Conservation (phyloP, 139 green algal genomes). For the Pleodorina starrii region DNA sequence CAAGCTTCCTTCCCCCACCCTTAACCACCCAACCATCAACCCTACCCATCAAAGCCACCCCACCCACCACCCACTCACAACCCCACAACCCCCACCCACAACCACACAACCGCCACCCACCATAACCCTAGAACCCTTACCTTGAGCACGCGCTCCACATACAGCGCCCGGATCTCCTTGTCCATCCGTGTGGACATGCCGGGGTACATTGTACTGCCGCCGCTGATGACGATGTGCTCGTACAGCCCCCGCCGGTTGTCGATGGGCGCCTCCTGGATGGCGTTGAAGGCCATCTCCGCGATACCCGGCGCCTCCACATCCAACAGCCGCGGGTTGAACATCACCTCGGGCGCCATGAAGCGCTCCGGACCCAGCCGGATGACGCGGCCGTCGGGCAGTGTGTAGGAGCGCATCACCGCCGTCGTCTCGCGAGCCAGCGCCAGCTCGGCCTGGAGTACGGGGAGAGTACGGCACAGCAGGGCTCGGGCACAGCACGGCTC, state of each 20-base stretch:
- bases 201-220: conserved; percentile 84
- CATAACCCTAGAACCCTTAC: too few species aligned
- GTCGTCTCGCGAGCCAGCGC: conserved; percentile 88
- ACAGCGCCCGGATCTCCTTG: conserved; percentile 75
- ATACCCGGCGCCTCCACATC: conserved; percentile 81
- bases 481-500: too few species aligned
- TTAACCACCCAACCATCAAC: too few species aligned
- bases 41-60: too few species aligned
- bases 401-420: conserved; percentile 76
- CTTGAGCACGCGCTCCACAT: conserved; percentile 61
- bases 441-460: too few species aligned
- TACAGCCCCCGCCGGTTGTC: conserved; percentile 86
- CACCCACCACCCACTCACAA: too few species aligned
- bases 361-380: conserved; percentile 84
- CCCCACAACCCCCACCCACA: too few species aligned
- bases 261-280: conserved; percentile 78
- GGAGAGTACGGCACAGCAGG: too few species aligned
- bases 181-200: conserved; percentile 79
- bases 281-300: conserved; percentile 78
- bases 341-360: conserved; percentile 80
- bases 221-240: conserved; percentile 84
- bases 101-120: too few species aligned
- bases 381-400: conserved; percentile 82
- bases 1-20: too few species aligned
- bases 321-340: conserved; percentile 79